Evolutionary conservation across 495 filamentous ascomycete genomes (phyloP), one percentile per base, ranked within the genome.

Genomic region (Bryoglossum gracile): DNA sequence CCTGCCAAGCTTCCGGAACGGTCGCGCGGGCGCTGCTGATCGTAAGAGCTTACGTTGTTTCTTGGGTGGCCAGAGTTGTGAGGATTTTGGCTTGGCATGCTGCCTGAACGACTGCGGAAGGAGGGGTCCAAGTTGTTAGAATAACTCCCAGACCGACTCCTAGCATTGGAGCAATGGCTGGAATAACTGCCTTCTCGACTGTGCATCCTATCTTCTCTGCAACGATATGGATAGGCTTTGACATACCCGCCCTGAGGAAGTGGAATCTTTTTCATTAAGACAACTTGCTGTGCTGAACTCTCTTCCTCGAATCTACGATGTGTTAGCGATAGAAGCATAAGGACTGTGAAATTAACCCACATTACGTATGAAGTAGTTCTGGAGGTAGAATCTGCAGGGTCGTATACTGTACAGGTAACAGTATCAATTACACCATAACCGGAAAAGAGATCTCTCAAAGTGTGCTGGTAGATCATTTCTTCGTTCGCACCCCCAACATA

Each of bases 351-450:
- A n/a, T n/a, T n/a, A n/a, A n/a, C n/a, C n/a, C n/a, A n/a, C n/a
- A n/a, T n/a, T n/a, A n/a, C n/a, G n/a, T n/a, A n/a, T n/a, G n/a
- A n/a, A n/a, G n/a, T n/a, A n/a, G n/a, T n/a, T n/a, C n/a, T n/a
- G n/a, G n/a, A n/a, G n/a, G n/a, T n/a, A n/a, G n/a, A n/a, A n/a
- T n/a, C n/a, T n/a, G n/a, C n/a, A n/a, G n/a, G n/a, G n/a, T n/a
- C n/a, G n/a, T n/a, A n/a, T n/a, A n/a, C n/a, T n/a, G n/a, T n/a
- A n/a, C n/a, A 58, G 16, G 13, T 38, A 28, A 58, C 49, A 8
- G 23, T 21, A 11, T 54, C 55, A 18, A 58, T 39, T 25, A 30
- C 24, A 1, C 55, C 55, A 39, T 24, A 37, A 35, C 41, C 11
- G 3, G 47, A 48, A 21, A 54, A 32, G 4, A 54, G 4, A 6